phyloP scores from a whole-genome alignment of 495 filamentous ascomycete genomes.

The Tuber microsphaerosporum region DNA sequence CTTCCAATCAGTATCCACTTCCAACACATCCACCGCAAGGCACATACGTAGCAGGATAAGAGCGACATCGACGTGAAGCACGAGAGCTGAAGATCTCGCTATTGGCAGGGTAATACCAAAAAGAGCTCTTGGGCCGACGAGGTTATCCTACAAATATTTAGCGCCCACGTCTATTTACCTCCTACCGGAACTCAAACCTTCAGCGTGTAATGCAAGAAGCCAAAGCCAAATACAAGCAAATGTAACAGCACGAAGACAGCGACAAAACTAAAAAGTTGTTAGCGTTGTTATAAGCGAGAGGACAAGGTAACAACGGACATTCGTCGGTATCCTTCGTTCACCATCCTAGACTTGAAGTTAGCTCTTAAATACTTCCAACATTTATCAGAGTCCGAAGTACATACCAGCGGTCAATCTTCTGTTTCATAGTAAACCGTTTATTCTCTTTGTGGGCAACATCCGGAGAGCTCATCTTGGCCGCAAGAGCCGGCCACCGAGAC shows the following conservation, averaged over 20 bases:
- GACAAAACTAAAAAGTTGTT: conserved; percentile 53
- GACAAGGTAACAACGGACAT: conserved; percentile 49
- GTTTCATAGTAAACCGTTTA: conserved; percentile 51
- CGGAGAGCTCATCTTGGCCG: conserved; percentile 60
- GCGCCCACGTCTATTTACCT: background rate
- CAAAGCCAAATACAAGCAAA: conserved; percentile 62
- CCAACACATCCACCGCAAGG: background rate
- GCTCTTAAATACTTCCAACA: background rate
- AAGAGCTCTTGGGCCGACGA: conserved; percentile 53
- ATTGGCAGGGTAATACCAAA: conserved; percentile 67
- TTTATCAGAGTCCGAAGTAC: conserved; percentile 9
- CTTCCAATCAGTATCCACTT: conserved; percentile 17
- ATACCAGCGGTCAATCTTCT: conserved; percentile 51
- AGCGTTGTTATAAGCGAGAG: conserved; percentile 28
- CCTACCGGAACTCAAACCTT: conserved; percentile 44
- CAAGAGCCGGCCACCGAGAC: conserved; percentile 63
- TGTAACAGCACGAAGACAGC: conserved; percentile 61
- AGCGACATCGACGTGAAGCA: conserved; percentile 68
- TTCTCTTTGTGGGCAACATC: conserved; percentile 61
- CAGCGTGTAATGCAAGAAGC: conserved; percentile 65
- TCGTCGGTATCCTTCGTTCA: conserved; percentile 68
- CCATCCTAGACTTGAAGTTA: conserved; percentile 54
- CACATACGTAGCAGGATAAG: conserved; percentile 59
- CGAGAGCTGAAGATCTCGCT: conserved; percentile 61
- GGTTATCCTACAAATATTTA: conserved; percentile 48